Conservation (phyloP, 2,329 filamentous ascomycete genomes). For the Ophiocordyceps camponoti-rufipedis region DNA sequence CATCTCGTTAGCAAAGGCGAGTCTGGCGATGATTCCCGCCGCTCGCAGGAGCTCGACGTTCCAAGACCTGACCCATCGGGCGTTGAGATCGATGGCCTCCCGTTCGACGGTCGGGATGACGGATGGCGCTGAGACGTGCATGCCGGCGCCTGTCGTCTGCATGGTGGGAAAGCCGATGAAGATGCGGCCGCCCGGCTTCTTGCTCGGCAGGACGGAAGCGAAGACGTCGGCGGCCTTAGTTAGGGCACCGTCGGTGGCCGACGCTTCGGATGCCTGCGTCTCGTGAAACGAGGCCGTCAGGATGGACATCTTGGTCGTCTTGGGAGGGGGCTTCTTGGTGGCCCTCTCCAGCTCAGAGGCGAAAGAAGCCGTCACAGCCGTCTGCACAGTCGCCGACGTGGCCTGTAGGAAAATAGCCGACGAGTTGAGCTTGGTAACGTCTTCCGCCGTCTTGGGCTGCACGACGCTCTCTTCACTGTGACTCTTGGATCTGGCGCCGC, state of each 20-base stretch:
- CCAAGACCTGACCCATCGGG: constrained; percentile 86
- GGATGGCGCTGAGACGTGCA: constrained; percentile 89
- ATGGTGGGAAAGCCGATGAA: constrained; percentile 97
- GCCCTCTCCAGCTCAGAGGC: constrained; percentile 80
- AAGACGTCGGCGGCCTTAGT: constrained; percentile 62
- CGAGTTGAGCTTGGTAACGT: constrained; percentile 50
- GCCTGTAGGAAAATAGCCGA: constrained; percentile 80
- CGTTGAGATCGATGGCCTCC: constrained; percentile 92
- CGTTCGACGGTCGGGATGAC: constrained; percentile 95
- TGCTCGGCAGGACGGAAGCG: constrained; percentile 72
- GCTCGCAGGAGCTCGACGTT: constrained; percentile 85
- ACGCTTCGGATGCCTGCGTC: constrained; percentile 42
- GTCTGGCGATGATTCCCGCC: constrained; percentile 73
- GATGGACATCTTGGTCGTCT: constrained; percentile 67
- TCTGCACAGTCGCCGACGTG: constrained; percentile 67
- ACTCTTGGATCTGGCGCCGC: constrained; percentile 30
- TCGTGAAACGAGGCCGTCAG: constrained; percentile 86
- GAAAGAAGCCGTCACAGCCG: constrained; percentile 54
- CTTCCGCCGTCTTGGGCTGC: constrained; percentile 47
- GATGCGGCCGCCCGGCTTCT: constrained; percentile 63
- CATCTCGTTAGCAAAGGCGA: constrained; percentile 85
- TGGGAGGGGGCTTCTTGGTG: constrained; percentile 92
- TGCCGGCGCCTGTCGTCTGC: constrained; percentile 84
- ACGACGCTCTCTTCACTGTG: constrained; percentile 43
- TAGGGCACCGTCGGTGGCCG: constrained; percentile 21